Conservation (phyloP, 139 green algal species). For the Chlamydomonas asymmetrica region DNA sequence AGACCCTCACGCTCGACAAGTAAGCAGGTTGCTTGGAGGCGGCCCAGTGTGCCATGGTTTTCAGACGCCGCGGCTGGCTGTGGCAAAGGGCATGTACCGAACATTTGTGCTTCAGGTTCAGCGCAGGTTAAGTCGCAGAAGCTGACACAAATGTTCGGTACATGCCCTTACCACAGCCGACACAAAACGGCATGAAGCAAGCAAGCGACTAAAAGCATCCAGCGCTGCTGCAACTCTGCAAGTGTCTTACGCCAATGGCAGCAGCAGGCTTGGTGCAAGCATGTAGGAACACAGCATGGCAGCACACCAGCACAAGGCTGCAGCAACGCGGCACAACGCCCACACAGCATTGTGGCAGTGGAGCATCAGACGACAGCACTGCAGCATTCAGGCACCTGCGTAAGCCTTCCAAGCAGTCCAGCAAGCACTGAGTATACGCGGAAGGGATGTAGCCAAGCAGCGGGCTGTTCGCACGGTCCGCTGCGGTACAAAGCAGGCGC, state of each 20-base stretch:
- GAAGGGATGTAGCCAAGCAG: constrained; percentile 60
- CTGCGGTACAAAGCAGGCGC: constrained; percentile 12
- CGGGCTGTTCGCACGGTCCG: constrained; percentile 23
- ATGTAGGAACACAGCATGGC: too few species aligned
- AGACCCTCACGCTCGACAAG: too few species aligned
- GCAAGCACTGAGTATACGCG: constrained; percentile 44
- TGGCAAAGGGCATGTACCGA: too few species aligned
- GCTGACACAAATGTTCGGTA: too few species aligned
- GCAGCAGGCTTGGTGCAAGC: too few species aligned
- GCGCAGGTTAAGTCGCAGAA: too few species aligned
- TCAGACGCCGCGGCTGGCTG: too few species aligned
- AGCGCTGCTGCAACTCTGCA: neutral
- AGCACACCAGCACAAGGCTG: constrained; percentile 1
- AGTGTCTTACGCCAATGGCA: neutral
- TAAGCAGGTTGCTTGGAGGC: too few species aligned
- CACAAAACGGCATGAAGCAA: neutral
- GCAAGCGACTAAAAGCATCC: neutral
- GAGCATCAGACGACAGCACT: neutral
- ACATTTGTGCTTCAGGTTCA: too few species aligned
- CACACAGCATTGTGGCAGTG: neutral
- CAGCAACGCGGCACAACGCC: neutral
- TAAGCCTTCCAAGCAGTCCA: constrained; percentile 28
- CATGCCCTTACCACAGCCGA: too few species aligned
- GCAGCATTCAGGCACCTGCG: constrained; percentile 2
- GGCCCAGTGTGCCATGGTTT: too few species aligned